Percentiles rank a stretch among this genome's conserved stretches.
Conservation (phyloP, 495 filamentous ascomycete genomes). For the Ramalina peruviana region DNA sequence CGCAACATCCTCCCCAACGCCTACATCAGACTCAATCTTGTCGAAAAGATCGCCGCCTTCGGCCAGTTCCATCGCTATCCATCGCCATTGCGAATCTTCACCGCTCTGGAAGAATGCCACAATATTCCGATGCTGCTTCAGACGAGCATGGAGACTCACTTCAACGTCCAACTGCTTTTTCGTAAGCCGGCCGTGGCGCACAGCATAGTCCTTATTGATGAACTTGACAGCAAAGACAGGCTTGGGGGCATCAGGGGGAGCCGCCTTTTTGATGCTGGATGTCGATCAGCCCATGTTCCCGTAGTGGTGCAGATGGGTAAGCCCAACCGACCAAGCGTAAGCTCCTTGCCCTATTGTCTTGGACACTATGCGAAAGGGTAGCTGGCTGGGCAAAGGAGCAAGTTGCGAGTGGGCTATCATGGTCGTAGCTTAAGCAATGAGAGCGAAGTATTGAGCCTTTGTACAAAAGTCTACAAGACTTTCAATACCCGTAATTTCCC, state of each 20-base stretch:
- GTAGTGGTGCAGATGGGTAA: background rate
- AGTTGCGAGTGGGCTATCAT: conserved; percentile 66
- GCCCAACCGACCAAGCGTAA: conserved; percentile 73
- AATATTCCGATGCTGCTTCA: conserved; percentile 81
- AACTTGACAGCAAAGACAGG: conserved; percentile 91
- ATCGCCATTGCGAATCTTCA: conserved; percentile 81
- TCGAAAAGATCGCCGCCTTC: conserved; percentile 96
- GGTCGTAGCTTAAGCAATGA: too few relatives aligned
- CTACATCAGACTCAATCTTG: conserved; percentile 96
- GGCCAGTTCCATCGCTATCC: conserved; percentile 97
- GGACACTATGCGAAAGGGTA: conserved; percentile 90
- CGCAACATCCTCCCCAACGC: conserved; percentile 81
- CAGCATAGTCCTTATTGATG: conserved; percentile 91
- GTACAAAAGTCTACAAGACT: too few relatives aligned
- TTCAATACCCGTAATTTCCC: too few relatives aligned
- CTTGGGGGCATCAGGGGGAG: conserved; percentile 47
- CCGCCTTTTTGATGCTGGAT: conserved; percentile 83
- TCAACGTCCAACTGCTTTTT: conserved; percentile 81
- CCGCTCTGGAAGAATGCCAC: conserved; percentile 81
- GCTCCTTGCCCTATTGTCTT: conserved; percentile 93
- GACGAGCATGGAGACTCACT: conserved; percentile 71
- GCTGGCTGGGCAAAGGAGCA: conserved; percentile 59
- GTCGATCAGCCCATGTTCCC: conserved; percentile 5
- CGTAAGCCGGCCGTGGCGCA: conserved; percentile 74
- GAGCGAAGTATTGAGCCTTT: too few relatives aligned